Evolutionary conservation across 1,284 basidiomycete genomes (phyloP).

Genomic region (Taiwanofungus camphoratus): DNA sequence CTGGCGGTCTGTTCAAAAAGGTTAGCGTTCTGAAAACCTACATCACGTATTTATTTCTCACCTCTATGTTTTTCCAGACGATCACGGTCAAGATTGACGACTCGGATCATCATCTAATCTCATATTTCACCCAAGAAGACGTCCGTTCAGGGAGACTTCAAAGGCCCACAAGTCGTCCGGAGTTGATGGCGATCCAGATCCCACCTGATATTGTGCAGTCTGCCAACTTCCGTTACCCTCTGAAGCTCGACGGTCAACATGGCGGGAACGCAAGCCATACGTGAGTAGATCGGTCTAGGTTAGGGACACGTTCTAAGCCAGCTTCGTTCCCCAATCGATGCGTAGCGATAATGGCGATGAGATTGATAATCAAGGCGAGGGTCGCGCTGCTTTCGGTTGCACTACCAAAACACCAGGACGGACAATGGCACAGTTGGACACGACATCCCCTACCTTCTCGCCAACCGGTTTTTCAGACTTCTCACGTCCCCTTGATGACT

Average conservation of each 20-base stretch:
- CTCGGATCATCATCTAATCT: constrained; percentile 74
- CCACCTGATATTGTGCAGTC: constrained; percentile 63
- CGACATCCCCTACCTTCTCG: constrained; percentile 21
- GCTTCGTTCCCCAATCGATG: constrained; percentile 12
- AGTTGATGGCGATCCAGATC: constrained; percentile 63
- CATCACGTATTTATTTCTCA: constrained; percentile 10
- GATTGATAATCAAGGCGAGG: constrained; percentile 20
- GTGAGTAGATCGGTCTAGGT: constrained; percentile 34
- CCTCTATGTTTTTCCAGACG: constrained; percentile 40
- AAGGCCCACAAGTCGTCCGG: constrained; percentile 53
- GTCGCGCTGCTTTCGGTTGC: constrained; percentile 12
- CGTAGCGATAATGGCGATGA: constrained; percentile 23
- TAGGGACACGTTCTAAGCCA: constrained; percentile 14
- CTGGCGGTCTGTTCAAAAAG: constrained; percentile 69
- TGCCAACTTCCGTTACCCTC: constrained; percentile 69
- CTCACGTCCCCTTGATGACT: constrained; percentile 17
- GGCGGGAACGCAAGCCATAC: constrained; percentile 54
- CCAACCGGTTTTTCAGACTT: constrained; percentile 17
- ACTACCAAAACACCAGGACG: constrained; percentile 12
- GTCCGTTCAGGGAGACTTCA: constrained; percentile 58
- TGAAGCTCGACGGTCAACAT: constrained; percentile 57
- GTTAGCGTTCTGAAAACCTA: constrained; percentile 28
- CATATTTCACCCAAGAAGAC: constrained; percentile 76
- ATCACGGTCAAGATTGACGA: constrained; percentile 73
- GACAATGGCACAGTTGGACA: constrained; percentile 16